phyloP scores from a whole-genome alignment of 2,329 filamentous ascomycete species.

The Talaromyces marneffei region DNA sequence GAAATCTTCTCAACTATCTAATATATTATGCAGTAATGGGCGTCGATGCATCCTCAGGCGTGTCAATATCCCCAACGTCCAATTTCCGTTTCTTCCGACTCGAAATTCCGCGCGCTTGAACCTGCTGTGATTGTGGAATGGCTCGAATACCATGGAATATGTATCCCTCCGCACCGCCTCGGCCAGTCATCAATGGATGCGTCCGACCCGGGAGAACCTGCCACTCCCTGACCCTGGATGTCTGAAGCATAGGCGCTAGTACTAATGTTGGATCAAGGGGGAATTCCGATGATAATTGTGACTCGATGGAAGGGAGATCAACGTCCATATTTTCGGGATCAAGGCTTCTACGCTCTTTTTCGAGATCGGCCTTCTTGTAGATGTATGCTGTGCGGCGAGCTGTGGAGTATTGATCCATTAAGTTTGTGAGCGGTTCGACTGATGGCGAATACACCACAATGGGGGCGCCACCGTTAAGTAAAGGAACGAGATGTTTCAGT shows the following conservation, averaged over 20 bases:
- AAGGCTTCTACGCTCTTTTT: conserved; percentile 20
- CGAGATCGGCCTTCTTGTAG: conserved; percentile 29
- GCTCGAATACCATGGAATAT: conserved; percentile 79
- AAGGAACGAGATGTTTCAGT: conserved; percentile 67
- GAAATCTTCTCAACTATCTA: no score
- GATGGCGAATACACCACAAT: conserved; percentile 79
- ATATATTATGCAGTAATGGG: background rate
- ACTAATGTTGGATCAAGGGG: conserved; percentile 81
- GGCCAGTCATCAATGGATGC: conserved; percentile 87
- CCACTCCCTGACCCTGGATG: conserved; percentile 70
- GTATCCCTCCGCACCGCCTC: conserved; percentile 84
- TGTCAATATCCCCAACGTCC: conserved; percentile 18
- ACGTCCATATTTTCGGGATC: conserved; percentile 25
- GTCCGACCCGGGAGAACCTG: conserved; percentile 89
- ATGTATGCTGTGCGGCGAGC: conserved; percentile 69
- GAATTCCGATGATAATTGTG: conserved; percentile 58
- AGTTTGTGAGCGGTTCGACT: conserved; percentile 68
- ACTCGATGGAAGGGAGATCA: conserved; percentile 17
- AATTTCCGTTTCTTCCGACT: conserved; percentile 60
- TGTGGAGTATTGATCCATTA: conserved; percentile 81
- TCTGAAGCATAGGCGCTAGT: conserved; percentile 74
- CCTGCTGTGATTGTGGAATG: conserved; percentile 68
- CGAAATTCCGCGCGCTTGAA: conserved; percentile 75
- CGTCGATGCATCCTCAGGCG: conserved; percentile 1
- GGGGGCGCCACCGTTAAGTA: conserved; percentile 75